Evolutionary conservation across 163 green algal genomes (phyloP), one percentile per base, ranked within the genome.

Genomic region (Prototheca stagnorum): DNA sequence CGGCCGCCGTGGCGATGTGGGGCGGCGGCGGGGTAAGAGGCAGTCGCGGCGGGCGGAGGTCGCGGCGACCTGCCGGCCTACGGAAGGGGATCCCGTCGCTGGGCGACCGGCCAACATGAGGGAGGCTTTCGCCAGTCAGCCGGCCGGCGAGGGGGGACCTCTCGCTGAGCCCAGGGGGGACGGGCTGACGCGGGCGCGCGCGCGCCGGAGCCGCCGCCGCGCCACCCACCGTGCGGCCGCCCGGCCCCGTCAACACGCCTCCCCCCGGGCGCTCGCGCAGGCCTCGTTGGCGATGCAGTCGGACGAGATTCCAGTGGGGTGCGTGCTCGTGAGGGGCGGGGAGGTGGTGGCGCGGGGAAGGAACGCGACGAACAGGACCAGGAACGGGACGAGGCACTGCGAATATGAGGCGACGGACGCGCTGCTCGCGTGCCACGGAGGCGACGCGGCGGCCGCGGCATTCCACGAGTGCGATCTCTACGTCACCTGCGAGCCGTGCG

Each of bases 401-500:
- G 86, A 96, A 65, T 73, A 95, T 40, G 74, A 89, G 41, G 86
- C 86, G 0, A 78, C 94, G 28, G 86, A 96, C 41, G 35, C 49
- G 20, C 55, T 93, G 16, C 56, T 88, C 2, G 41, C 21, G 4
- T 25, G 47, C 12, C 39, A 61, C 2, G 54, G 51, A 3, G 74
- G 67, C 3, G 33, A 62, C 17, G 37, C 44, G 0, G 44, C 46
- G 1, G 51, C 37, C 2, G 74, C 53, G 3, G 44, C 44, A 11
- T 85, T 79, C 29, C 7, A 20, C 24, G 39, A 39, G 11, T 64
- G 40, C 44, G 25, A 28, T 0, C 45, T 64, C 27, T 64, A 89
- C 50, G 86, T 96, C 1, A 95, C 84, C 1, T 84, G 81, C 31
- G 86, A 96, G 75, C 86, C 86, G 0, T 96, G 86, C 68, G 94